A percentile compares a stretch with the other conserved stretches of the same genome.
Conservation (phyloP, 108 stramenopile genomes). For the Asterionellopsis glacialis region DNA sequence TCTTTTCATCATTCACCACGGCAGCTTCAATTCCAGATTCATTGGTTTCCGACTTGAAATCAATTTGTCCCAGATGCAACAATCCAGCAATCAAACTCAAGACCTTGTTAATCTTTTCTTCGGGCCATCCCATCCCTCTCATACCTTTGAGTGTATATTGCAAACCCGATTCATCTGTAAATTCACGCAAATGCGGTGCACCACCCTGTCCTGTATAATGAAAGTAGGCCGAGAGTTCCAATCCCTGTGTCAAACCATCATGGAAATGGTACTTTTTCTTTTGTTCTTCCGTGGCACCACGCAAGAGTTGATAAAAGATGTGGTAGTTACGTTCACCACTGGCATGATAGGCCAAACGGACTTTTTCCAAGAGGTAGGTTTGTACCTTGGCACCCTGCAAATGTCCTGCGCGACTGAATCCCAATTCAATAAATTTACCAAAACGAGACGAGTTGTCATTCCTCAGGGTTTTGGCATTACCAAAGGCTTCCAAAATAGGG, state of each 20-base stretch:
- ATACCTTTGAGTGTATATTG: constrained; percentile 81
- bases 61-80: constrained; percentile 86
- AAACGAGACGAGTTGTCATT: constrained; percentile 99
- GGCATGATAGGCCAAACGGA: constrained; percentile 88
- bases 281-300: constrained; percentile 79
- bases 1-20: constrained; percentile 53
- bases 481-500: constrained; percentile 98
- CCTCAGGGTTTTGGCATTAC: constrained; percentile 98
- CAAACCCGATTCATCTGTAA: constrained; percentile 88
- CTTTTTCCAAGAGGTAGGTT: constrained; percentile 97
- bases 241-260: constrained; percentile 71
- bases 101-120: constrained; percentile 64
- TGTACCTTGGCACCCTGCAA: constrained; percentile 91
- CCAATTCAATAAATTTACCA: constrained; percentile 98
- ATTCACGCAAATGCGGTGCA: constrained; percentile 78
- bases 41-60: constrained; percentile 56
- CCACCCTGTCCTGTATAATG: constrained; percentile 87
- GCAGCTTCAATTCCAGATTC: constrained; percentile 68
- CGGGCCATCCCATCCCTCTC: constrained; percentile 73
- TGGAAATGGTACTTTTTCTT: constrained; percentile 74
- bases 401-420: constrained; percentile 85
- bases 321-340: constrained; percentile 91
- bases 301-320: constrained; percentile 92
- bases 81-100: constrained; percentile 82
- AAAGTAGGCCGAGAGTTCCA: constrained; percentile 54